Evolutionary conservation across 345 rosid genomes (phyloP).

Genomic region (Bruguiera sexangula): DNA sequence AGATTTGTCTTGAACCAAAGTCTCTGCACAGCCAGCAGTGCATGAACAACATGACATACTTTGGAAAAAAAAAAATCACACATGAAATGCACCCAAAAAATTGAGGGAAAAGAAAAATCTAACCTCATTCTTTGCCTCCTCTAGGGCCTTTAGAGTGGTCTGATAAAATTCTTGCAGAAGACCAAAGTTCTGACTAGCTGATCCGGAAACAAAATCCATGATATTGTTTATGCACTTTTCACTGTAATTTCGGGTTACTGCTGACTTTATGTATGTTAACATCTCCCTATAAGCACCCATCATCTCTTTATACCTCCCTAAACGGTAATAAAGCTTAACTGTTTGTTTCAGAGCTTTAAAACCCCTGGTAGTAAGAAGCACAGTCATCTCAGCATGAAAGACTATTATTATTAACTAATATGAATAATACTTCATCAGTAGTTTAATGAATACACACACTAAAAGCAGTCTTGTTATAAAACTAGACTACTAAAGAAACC

Average conservation of each 20-base stretch:
- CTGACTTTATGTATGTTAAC: constrained; percentile 94
- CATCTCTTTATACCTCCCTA: constrained; percentile 86
- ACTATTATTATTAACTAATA: not conserved
- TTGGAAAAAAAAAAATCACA: no score
- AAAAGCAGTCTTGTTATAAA: not conserved
- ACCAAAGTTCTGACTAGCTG: constrained; percentile 90
- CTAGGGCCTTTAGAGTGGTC: constrained; percentile 94
- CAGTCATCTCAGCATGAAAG: constrained; percentile 1
- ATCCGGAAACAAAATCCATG: constrained; percentile 99
- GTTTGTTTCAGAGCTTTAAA: constrained; percentile 98
- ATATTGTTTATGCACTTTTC: constrained; percentile 98
- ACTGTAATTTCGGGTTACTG: constrained; percentile 93
- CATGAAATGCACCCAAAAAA: not conserved
- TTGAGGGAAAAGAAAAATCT: constrained; percentile 1
- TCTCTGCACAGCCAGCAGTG: constrained; percentile 51
- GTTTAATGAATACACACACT: not conserved
- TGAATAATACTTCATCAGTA: not conserved
- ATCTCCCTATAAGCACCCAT: constrained; percentile 92
- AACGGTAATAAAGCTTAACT: constrained; percentile 90
- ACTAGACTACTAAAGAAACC: not conserved
- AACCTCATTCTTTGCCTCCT: constrained; percentile 99
- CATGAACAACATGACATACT: constrained; percentile 16
- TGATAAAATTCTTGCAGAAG: constrained; percentile 91
- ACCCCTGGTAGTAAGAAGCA: constrained; percentile 56
- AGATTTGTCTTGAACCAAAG: constrained; percentile 99